phyloP scores from a whole-genome alignment of 2,329 filamentous ascomycete genomes.

The Penicillium brasilianum region DNA sequence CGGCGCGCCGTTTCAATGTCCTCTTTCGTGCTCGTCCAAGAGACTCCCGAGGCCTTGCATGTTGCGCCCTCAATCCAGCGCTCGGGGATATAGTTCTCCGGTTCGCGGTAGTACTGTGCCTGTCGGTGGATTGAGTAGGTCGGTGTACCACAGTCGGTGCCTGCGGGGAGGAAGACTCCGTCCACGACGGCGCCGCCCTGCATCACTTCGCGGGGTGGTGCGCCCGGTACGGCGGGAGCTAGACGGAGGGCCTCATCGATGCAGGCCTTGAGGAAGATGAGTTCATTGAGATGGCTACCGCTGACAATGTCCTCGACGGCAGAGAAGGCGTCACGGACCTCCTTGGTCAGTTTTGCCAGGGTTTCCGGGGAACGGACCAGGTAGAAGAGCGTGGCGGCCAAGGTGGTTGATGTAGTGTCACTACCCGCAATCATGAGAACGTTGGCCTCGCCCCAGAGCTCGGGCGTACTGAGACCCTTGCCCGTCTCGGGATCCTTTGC shows the following conservation, averaged over 20 bases:
- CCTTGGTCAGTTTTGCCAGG: slow-evolving; percentile 40
- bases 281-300: slow-evolving; percentile 41
- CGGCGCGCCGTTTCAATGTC: slow-evolving; percentile 61
- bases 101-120: slow-evolving; percentile 63
- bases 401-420: slow-evolving; percentile 72
- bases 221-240: slow-evolving; percentile 45
- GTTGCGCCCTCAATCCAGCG: slow-evolving; percentile 65
- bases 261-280: slow-evolving; percentile 48
- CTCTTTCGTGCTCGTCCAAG: slow-evolving; percentile 53
- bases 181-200: slow-evolving; percentile 45
- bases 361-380: slow-evolving; percentile 42
- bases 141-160: slow-evolving; percentile 67
- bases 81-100: slow-evolving; percentile 66
- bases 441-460: slow-evolving; percentile 74
- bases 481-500: slow-evolving; percentile 74
- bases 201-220: slow-evolving; percentile 46
- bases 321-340: slow-evolving; percentile 44
- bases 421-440: slow-evolving; percentile 73
- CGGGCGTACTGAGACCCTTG: slow-evolving; percentile 66
- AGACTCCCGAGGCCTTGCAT: slow-evolving; percentile 41
- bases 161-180: slow-evolving; percentile 50
- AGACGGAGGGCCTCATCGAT: slow-evolving; percentile 51
- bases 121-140: slow-evolving; percentile 74
- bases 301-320: slow-evolving; percentile 46
- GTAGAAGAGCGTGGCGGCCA: slow-evolving; percentile 50